Evolutionary conservation across 257 asterid genomes (phyloP).

Genomic region (Nyctanthes arbortristis): DNA sequence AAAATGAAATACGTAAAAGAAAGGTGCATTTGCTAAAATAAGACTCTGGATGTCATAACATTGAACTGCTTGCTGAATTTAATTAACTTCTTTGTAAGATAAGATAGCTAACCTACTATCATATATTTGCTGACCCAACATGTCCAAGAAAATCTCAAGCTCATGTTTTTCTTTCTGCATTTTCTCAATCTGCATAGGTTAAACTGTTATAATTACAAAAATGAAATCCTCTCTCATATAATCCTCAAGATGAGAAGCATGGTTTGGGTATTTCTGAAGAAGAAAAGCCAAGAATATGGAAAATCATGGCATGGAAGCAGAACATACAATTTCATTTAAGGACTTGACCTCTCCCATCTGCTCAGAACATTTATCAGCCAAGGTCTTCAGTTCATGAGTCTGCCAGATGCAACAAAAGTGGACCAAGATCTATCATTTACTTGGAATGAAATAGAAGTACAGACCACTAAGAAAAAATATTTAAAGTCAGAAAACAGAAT

Average conservation of each 20-base stretch:
- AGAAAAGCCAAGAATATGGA: conserved; percentile 8
- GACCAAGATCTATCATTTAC: conserved; percentile 11
- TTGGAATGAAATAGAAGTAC: neutral
- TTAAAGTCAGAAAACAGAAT: neutral
- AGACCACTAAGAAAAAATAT: conserved; percentile 6
- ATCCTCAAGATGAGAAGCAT: neutral
- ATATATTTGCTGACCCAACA: conserved; percentile 78
- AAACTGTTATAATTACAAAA: conserved; percentile 23
- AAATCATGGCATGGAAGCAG: conserved; percentile 16
- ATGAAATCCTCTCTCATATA: neutral
- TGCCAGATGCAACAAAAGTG: conserved; percentile 32
- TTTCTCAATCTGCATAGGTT: conserved; percentile 66
- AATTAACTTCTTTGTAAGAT: conserved; percentile 10
- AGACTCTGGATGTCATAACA: neutral
- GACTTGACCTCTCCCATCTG: conserved; percentile 68
- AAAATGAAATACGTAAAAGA: neutral
- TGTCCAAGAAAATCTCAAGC: conserved; percentile 78
- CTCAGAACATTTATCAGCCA: conserved; percentile 54
- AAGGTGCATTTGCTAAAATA: neutral
- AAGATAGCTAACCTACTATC: conserved; percentile 63
- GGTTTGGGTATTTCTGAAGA: conserved; percentile 11
- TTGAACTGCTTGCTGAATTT: neutral
- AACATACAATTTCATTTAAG: conserved; percentile 66
- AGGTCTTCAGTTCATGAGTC: conserved; percentile 66
- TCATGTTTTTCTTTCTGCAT: conserved; percentile 82